Evolutionary conservation across 2,329 filamentous ascomycete genomes (phyloP), one percentile per base, ranked within the genome.

Genomic region (Domatiomyces globalis): DNA sequence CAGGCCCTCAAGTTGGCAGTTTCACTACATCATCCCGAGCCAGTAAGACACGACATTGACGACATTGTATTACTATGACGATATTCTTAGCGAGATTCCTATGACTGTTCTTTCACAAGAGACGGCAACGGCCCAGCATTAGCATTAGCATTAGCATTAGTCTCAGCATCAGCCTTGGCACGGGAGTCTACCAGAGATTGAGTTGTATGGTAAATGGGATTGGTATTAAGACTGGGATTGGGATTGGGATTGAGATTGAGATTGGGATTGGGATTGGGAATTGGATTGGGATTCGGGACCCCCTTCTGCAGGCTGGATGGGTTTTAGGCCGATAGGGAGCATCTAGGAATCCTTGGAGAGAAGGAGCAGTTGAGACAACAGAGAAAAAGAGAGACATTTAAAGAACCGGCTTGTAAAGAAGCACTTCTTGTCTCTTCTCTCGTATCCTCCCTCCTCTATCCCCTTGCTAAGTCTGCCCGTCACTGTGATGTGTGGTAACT

Each of bases 21-120:
- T 58, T 53, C 56, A 58, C 49, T 58, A 57, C 45, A 45, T 56
- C 43, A 51, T 54, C 39, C 51, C 51, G 15, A 39, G 33, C 15
- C 33, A 39, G 9, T 39, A 39, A 15, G 10, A 15, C 10, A 39
- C 33, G 33, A 15, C 5, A 39, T 39, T 15, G 33, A 39, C 33
- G 33, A 15, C 33, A 12, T 15, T 15, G 9, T 39, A 39, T 6
- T 15, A 39, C 33, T 15, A 39, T 39, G 29, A 43, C 18, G 22
- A 48, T 22, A 36, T 8, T 47, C 8, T 47, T 27, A 9, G 45
- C 5, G 33, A 17, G 15, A 22, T 9, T 15, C 7, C 5, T 4
- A 5, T 47, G 22, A 29, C 9, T 47, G 20, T 22, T 29, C 45
- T 47, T 47, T 47, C 22, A 33, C 10, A 5, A 10, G 15, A 12